Evolutionary conservation across 768 basidiomycete genomes (phyloP).

Genomic region (Nevesoporus exiguus): DNA sequence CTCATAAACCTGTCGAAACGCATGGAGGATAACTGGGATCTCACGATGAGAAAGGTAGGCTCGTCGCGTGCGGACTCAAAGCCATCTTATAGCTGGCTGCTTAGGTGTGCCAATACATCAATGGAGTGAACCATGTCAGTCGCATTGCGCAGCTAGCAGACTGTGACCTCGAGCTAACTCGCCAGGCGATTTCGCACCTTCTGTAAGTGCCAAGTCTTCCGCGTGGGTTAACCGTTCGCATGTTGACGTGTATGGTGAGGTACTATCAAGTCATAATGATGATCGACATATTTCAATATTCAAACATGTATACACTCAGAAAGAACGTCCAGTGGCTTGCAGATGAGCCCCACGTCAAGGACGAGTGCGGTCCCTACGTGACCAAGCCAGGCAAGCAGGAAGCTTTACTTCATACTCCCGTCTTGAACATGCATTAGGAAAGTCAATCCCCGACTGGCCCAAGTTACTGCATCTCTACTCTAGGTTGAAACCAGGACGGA

Average conservation of each 20-base stretch:
- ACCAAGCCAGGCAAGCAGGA: slow-evolving; percentile 58
- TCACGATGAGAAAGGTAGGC: slow-evolving; percentile 84
- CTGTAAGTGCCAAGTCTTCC: slow-evolving; percentile 50
- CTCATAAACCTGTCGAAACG: slow-evolving; percentile 79
- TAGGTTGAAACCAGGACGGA: slow-evolving; percentile 75
- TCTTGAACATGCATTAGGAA: slow-evolving; percentile 36
- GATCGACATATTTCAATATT: slow-evolving; percentile 96
- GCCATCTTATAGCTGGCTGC: slow-evolving; percentile 1
- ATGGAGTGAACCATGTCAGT: slow-evolving; percentile 89
- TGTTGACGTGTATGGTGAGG: slow-evolving; percentile 37
- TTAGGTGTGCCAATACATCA: slow-evolving; percentile 73
- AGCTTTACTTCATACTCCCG: background rate
- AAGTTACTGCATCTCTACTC: slow-evolving; percentile 85
- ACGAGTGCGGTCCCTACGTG: slow-evolving; percentile 92
- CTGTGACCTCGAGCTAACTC: slow-evolving; percentile 77
- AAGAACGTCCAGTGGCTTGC: slow-evolving; percentile 87
- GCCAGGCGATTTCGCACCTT: slow-evolving; percentile 87
- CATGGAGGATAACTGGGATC: slow-evolving; percentile 91
- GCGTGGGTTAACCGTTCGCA: background rate
- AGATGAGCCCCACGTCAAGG: slow-evolving; percentile 75
- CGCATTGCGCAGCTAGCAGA: slow-evolving; percentile 90
- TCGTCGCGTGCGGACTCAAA: background rate
- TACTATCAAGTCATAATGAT: slow-evolving; percentile 97
- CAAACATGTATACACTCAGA: slow-evolving; percentile 93
- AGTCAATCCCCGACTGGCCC: slow-evolving; percentile 78